A percentile compares a stretch with the other conserved stretches of the same genome.
These are phyloP conservation scores for Aspergillus campestris DNA, from an alignment of 495 filamentous ascomycete genomes.

Conservation along the genomic window DNA sequence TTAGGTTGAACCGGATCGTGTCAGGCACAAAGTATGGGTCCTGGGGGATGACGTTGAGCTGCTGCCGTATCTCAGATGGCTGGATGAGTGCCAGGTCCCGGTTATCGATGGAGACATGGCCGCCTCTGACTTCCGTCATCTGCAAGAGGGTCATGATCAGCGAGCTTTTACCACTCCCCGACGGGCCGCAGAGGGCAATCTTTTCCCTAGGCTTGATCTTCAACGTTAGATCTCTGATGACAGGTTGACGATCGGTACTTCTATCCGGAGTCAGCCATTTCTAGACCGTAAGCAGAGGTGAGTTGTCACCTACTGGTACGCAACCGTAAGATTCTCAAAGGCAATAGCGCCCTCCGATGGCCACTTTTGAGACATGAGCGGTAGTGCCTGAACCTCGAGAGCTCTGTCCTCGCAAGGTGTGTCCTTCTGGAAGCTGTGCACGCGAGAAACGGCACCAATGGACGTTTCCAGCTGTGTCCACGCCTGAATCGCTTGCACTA, in stretches of 20 bases:
- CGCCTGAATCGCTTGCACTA: conserved; percentile 21
- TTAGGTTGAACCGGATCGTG: conserved; percentile 6
- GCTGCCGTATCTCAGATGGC: neutral
- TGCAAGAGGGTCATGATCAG: conserved; percentile 21
- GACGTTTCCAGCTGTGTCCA: conserved; percentile 49
- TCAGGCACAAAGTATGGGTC: conserved; percentile 7
- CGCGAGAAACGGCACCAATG: conserved; percentile 40
- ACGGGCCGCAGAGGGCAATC: conserved; percentile 22
- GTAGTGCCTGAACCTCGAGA: neutral
- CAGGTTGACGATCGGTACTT: conserved; percentile 4
- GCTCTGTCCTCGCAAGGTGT: conserved; percentile 23
- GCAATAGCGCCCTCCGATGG: conserved; percentile 18
- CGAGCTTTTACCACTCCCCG: conserved; percentile 23
- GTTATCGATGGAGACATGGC: conserved; percentile 12
- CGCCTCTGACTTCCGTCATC: conserved; percentile 16
- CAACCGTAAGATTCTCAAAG: neutral
- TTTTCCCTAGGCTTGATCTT: conserved; percentile 15
- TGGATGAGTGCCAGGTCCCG: neutral
- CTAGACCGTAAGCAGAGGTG: conserved; percentile 3
- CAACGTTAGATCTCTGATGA: conserved; percentile 17
- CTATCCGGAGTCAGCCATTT: conserved; percentile 17
- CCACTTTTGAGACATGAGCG: conserved; percentile 12
- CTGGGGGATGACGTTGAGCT: conserved; percentile 6
- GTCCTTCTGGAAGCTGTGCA: conserved; percentile 27
- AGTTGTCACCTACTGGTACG: neutral